Evolutionary conservation across 257 asterid genomes (phyloP).

Genomic region (Solanum pinnatisectum): DNA sequence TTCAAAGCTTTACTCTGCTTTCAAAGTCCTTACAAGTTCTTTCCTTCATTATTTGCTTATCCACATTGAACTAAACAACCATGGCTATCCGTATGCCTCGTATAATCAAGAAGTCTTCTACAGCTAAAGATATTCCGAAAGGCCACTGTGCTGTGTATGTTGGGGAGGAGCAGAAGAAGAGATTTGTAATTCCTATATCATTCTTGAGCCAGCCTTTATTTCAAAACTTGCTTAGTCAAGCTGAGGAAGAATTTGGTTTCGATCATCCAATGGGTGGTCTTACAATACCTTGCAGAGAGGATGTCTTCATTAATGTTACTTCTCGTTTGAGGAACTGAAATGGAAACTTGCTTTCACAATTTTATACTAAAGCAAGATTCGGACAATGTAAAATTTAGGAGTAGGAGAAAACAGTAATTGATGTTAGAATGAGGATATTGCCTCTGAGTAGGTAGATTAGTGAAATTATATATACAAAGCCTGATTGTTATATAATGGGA

Average conservation of each 20-base stretch:
- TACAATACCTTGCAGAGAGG: conserved; percentile 37
- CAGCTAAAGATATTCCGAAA: conserved; percentile 28
- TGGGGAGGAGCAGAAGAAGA: conserved; percentile 28
- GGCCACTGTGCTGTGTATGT: conserved; percentile 54
- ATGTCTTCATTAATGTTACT: conserved; percentile 20
- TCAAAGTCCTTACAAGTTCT: neutral
- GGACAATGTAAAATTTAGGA: neutral
- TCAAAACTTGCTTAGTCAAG: conserved; percentile 28
- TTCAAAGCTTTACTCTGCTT: neutral
- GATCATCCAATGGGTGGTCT: conserved; percentile 56
- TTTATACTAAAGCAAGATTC: neutral
- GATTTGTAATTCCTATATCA: conserved; percentile 22
- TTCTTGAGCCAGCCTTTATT: conserved; percentile 36
- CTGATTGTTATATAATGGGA: neutral
- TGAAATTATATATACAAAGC: neutral
- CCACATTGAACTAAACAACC: neutral
- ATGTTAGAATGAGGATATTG: neutral
- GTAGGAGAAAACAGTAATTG: neutral
- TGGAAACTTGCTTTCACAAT: neutral
- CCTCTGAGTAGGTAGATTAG: neutral
- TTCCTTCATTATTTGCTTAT: neutral
- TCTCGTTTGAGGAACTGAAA: conserved; percentile 9
- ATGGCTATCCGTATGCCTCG: neutral
- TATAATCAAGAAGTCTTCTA: neutral
- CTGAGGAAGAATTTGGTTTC: conserved; percentile 33